Evolutionary conservation across 1,284 basidiomycete species (phyloP).

Genomic region (Coniferiporia weirii): DNA sequence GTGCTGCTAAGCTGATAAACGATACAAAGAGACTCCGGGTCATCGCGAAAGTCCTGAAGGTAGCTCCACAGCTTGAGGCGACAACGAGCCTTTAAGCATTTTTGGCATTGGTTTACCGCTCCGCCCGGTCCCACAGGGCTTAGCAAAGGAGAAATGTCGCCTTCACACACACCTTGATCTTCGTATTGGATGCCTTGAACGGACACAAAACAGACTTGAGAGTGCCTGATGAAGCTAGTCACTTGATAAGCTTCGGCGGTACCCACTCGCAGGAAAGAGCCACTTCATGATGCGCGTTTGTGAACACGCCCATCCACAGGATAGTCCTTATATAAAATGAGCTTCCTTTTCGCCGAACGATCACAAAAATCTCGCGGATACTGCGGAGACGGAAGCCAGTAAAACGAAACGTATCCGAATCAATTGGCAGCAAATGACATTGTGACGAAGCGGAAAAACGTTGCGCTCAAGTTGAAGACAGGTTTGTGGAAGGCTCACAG

Average conservation of each 20-base stretch:
- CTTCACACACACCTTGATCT: neutral
- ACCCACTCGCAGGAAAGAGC: neutral
- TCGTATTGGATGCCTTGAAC: neutral
- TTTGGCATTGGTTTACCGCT: neutral
- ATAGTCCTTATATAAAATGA: neutral
- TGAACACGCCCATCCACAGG: neutral
- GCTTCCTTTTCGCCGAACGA: neutral
- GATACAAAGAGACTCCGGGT: neutral
- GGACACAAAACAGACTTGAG: neutral
- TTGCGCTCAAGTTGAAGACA: neutral
- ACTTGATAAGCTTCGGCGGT: neutral
- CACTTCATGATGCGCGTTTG: neutral
- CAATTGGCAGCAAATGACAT: neutral
- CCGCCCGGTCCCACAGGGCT: neutral
- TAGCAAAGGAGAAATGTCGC: neutral
- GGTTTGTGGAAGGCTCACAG: too few species aligned
- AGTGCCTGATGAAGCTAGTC: neutral
- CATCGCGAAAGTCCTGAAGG: neutral
- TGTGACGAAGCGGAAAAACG: neutral
- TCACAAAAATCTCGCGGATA: neutral
- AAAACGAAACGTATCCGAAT: neutral
- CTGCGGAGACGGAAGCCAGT: neutral
- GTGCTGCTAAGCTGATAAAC: neutral
- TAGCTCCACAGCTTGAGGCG: neutral
- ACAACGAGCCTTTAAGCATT: neutral